Evolutionary conservation across 441 rosid species (phyloP).

Genomic region (Codiaeum variegatum): DNA sequence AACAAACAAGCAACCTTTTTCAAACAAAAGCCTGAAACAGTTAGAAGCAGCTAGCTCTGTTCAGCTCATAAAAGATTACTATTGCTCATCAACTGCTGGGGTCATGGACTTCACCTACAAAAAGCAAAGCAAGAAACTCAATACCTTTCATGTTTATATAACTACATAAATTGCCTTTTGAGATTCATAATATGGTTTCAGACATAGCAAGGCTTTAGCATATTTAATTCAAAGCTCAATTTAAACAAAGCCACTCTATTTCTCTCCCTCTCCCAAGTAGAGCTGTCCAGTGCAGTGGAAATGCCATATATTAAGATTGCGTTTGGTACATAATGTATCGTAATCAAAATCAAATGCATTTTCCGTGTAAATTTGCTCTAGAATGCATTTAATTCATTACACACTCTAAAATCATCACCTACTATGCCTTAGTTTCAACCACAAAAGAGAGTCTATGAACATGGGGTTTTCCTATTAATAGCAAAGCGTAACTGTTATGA

Average conservation of each 20-base stretch:
- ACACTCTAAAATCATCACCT: not conserved
- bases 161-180: not conserved
- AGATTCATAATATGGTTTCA: not conserved
- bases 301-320: not conserved
- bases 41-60: not conserved
- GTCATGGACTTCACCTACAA: conserved; percentile 72
- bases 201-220: not conserved
- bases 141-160: not conserved
- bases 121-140: not conserved
- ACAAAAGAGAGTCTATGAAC: not conserved
- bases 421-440: not conserved
- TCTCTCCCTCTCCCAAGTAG: not conserved
- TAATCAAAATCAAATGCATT: too few species aligned
- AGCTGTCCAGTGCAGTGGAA: not conserved
- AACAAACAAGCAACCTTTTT: not conserved
- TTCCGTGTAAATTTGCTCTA: too few species aligned
- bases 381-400: too few species aligned
- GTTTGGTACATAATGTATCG: too few species aligned
- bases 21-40: not conserved
- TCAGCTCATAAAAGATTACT: not conserved
- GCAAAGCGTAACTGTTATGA: not conserved
- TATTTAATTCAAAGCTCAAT: not conserved
- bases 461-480: not conserved
- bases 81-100: conserved; percentile 41
- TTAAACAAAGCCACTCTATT: not conserved